Evolutionary conservation across 192 early-diverging fungal genomes (phyloP).

Genomic region (Coemansia sp.): DNA sequence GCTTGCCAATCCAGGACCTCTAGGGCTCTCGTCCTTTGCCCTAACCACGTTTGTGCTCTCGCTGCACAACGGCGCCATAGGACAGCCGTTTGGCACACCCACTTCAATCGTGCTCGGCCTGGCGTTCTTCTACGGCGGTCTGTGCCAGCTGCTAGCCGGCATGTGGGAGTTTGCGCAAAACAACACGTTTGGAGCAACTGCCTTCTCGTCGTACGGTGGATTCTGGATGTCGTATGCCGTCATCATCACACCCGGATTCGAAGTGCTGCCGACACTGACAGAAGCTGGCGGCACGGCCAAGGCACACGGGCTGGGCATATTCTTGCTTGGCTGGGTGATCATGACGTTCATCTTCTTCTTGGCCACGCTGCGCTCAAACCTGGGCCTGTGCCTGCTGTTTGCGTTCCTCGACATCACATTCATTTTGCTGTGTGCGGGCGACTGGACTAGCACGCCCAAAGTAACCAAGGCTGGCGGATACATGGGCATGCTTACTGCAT

Average conservation of each 20-base stretch:
- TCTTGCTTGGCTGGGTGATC: conserved; percentile 64
- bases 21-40: conserved; percentile 56
- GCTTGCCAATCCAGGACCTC: conserved; percentile 55
- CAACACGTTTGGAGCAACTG: conserved; percentile 82
- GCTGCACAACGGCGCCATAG: conserved; percentile 66
- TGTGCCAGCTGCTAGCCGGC: conserved; percentile 72
- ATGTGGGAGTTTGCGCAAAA: conserved; percentile 80
- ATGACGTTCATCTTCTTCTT: conserved; percentile 70
- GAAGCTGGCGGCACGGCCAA: conserved; percentile 38
- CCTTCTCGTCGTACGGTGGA: conserved; percentile 67
- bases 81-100: conserved; percentile 53
- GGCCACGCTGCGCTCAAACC: conserved; percentile 61
- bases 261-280: conserved; percentile 41
- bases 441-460: conserved; percentile 51
- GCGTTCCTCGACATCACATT: conserved; percentile 66
- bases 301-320: conserved; percentile 58
- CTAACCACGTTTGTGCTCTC: conserved; percentile 66
- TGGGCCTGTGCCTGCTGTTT: conserved; percentile 64
- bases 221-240: conserved; percentile 66
- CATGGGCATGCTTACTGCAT: conserved; percentile 68
- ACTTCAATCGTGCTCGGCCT: conserved; percentile 61
- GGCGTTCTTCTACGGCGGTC: conserved; percentile 72
- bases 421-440: conserved; percentile 63
- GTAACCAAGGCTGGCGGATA: conserved; percentile 65
- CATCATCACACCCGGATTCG: conserved; percentile 59